A percentile compares a stretch with the other conserved stretches of the same genome.
Evolutionary conservation across 2,329 filamentous ascomycete genomes (phyloP).

Genomic region (Didymella sp.): DNA sequence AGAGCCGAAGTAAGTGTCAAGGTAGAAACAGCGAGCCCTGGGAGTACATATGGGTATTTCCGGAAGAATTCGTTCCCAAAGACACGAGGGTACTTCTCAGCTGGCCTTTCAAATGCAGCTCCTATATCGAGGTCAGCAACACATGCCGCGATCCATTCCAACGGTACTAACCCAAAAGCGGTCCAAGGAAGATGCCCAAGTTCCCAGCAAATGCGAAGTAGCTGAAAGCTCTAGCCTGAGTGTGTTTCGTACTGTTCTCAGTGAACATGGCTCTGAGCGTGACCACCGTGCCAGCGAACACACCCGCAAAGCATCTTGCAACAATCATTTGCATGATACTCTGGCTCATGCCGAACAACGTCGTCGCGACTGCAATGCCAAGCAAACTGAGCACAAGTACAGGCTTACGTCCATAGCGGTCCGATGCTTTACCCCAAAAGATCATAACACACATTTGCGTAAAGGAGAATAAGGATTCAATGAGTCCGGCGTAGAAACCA

Average conservation of each 20-base stretch:
- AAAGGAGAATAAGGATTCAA: conserved; percentile 73
- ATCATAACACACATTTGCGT: conserved; percentile 82
- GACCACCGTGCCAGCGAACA: conserved; percentile 77
- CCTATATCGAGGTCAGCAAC: conserved; percentile 53
- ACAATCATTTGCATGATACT: conserved; percentile 77
- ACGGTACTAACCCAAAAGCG: conserved; percentile 59
- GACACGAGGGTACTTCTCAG: conserved; percentile 64
- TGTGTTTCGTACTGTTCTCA: conserved; percentile 73
- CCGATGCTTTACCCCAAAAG: conserved; percentile 71
- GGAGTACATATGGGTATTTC: conserved; percentile 70
- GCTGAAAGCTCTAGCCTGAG: conserved; percentile 75
- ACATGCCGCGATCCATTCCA: neutral
- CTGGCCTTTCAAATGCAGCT: conserved; percentile 72
- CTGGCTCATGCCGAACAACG: conserved; percentile 71
- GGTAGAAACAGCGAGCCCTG: conserved; percentile 64
- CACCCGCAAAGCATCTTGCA: conserved; percentile 72
- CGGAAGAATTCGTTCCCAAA: conserved; percentile 68
- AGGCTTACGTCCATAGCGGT: conserved; percentile 75
- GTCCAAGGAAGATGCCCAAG: conserved; percentile 75
- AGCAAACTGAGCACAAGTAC: conserved; percentile 71
- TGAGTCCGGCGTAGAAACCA: conserved; percentile 80
- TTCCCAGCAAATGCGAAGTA: conserved; percentile 80
- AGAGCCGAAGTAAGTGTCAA: conserved; percentile 63
- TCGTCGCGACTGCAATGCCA: conserved; percentile 67
- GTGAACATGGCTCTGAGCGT: conserved; percentile 79